Evolutionary conservation across 345 rosid genomes (phyloP).

Genomic region (Durio zibethinus): DNA sequence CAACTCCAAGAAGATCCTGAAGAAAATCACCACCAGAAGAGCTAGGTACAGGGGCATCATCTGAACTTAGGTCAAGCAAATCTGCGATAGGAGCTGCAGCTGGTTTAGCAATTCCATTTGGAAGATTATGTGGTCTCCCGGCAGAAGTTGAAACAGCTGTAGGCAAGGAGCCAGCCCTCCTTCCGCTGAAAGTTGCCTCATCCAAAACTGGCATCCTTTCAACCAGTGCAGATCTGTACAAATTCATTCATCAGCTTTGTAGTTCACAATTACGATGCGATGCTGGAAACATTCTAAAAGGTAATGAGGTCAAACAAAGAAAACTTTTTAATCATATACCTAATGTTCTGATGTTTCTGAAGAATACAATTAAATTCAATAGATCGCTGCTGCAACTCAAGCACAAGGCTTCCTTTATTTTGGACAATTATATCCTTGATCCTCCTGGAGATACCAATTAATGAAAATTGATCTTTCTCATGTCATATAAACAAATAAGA

Average conservation of each 20-base stretch:
- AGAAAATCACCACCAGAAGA: conserved; percentile 85
- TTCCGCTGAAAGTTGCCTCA: conserved; percentile 86
- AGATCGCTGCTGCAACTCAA: conserved; percentile 99
- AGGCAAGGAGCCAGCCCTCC: conserved; percentile 81
- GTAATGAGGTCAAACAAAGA: conserved; percentile 9
- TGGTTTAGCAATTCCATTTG: conserved; percentile 79
- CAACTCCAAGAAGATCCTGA: conserved; percentile 89
- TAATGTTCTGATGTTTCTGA: conserved; percentile 79
- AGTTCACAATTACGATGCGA: conserved; percentile 15
- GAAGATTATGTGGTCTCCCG: conserved; percentile 64
- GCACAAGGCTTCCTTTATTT: conserved; percentile 84
- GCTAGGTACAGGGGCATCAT: conserved; percentile 70
- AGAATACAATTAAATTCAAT: conserved; percentile 84
- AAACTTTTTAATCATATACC: conserved; percentile 36
- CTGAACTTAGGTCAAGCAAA: conserved; percentile 80
- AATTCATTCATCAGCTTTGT: conserved; percentile 30
- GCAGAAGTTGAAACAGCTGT: conserved; percentile 59
- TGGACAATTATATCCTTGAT: conserved; percentile 61
- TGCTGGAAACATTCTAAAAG: conserved; percentile 4
- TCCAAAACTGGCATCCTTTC: conserved; percentile 99
- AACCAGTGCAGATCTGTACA: conserved; percentile 73
- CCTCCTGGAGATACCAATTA: conserved; percentile 58
- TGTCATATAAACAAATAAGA: conserved; percentile 9
- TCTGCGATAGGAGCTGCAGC: conserved; percentile 76
- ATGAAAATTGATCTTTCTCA: conserved; percentile 8